Conservation (phyloP, 2,329 filamentous ascomycete species). For the Hymenoscyphus infarciens region DNA sequence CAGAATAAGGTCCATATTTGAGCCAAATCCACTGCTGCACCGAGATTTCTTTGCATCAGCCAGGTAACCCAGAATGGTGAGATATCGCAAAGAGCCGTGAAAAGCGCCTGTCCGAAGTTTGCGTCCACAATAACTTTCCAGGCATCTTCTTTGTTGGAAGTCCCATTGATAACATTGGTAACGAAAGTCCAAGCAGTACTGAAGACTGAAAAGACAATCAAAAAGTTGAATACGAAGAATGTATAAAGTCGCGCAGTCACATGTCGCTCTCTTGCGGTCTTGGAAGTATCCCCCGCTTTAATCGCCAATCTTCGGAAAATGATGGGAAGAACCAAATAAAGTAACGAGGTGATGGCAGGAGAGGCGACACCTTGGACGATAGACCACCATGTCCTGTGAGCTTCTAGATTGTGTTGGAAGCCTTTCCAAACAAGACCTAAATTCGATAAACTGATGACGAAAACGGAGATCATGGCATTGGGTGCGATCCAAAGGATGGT, state of each 20-base stretch:
- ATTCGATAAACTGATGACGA: constrained; percentile 81
- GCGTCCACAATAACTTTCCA: constrained; percentile 66
- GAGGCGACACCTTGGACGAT: constrained; percentile 89
- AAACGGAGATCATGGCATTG: constrained; percentile 92
- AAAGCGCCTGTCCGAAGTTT: constrained; percentile 58
- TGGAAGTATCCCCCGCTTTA: constrained; percentile 81
- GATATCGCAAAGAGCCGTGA: constrained; percentile 73
- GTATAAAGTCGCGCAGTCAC: constrained; percentile 87
- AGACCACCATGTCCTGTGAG: constrained; percentile 69
- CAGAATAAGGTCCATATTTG: constrained; percentile 82
- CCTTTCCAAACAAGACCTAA: constrained; percentile 74
- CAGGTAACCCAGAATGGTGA: constrained; percentile 94
- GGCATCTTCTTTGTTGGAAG: constrained; percentile 52
- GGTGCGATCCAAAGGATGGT: constrained; percentile 86
- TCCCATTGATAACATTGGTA: constrained; percentile 58
- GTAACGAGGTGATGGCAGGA: constrained; percentile 79
- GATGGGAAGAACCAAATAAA: constrained; percentile 84
- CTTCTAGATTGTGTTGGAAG: constrained; percentile 64
- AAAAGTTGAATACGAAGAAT: constrained; percentile 97
- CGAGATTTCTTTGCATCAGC: constrained; percentile 86
- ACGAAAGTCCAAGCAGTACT: constrained; percentile 76
- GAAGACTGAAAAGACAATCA: constrained; percentile 91
- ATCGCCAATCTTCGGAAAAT: constrained; percentile 87
- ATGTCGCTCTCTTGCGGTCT: constrained; percentile 87
- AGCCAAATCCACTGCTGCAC: constrained; percentile 88